Evolutionary conservation across 2,329 filamentous ascomycete genomes (phyloP).

Genomic region (Graphilbum fragrans): DNA sequence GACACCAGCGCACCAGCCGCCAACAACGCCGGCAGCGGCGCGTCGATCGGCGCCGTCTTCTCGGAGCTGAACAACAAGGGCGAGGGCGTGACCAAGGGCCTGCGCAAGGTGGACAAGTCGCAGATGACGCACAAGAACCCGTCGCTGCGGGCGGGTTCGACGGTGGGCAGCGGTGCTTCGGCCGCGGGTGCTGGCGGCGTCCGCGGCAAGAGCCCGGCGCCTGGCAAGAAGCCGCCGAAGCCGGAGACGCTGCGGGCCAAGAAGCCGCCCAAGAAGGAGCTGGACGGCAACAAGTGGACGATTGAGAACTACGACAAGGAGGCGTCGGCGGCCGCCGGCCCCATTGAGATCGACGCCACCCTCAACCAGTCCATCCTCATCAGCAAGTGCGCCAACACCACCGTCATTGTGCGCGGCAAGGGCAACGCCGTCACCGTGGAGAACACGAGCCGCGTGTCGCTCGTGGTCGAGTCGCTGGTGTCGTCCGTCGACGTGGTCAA

Average conservation of each 20-base stretch:
- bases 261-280: constrained; percentile 67
- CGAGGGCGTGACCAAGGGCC: constrained; percentile 70
- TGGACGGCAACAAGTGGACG: constrained; percentile 88
- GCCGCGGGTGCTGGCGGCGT: constrained; percentile 21
- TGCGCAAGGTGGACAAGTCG: constrained; percentile 88
- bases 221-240: constrained; percentile 77
- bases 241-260: constrained; percentile 75
- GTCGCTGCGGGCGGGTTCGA: constrained; percentile 59
- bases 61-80: constrained; percentile 89
- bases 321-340: constrained; percentile 20
- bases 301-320: constrained; percentile 89
- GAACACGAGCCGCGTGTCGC: constrained; percentile 71
- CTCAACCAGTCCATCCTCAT: constrained; percentile 86
- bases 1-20: constrained; percentile 31
- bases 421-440: constrained; percentile 95
- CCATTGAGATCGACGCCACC: constrained; percentile 70
- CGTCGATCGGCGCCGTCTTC: constrained; percentile 80
- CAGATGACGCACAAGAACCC: constrained; percentile 99
- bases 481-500: constrained; percentile 93
- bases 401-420: constrained; percentile 82
- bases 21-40: constrained; percentile 26
- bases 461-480: constrained; percentile 81
- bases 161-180: constrained; percentile 48
- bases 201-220: constrained; percentile 74
- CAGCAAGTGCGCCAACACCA: constrained; percentile 81